These are phyloP conservation scores for Dothidotthia symphoricarpi DNA, from an alignment of 2,329 filamentous ascomycete genomes.

Conservation along the genomic window DNA sequence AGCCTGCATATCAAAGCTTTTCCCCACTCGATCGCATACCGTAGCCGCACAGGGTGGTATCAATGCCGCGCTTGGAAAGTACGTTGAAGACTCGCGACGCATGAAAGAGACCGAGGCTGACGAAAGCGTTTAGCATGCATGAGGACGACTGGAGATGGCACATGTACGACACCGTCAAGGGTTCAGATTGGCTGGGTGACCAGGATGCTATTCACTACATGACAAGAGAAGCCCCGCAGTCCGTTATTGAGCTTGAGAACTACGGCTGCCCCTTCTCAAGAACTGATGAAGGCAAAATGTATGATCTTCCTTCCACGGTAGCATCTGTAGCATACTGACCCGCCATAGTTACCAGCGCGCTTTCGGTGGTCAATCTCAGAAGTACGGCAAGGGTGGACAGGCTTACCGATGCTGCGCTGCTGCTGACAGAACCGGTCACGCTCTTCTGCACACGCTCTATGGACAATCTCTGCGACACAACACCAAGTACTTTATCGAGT, in stretches of 20 bases:
- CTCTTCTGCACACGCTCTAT: slow-evolving; percentile 96
- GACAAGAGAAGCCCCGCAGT: slow-evolving; percentile 89
- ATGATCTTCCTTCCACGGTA: slow-evolving; percentile 19
- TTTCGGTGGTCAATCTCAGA: slow-evolving; percentile 94
- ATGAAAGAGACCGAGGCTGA: slow-evolving; percentile 18
- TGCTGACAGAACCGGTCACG: slow-evolving; percentile 94
- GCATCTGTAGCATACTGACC: slow-evolving; percentile 7
- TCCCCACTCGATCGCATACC: slow-evolving; percentile 81
- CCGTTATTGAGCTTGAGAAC: slow-evolving; percentile 92
- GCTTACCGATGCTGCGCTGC: slow-evolving; percentile 97
- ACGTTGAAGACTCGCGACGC: slow-evolving; percentile 17
- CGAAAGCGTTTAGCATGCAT: slow-evolving; percentile 66
- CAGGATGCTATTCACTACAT: slow-evolving; percentile 99
- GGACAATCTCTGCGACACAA: slow-evolving; percentile 96
- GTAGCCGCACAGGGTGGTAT: slow-evolving; percentile 76
- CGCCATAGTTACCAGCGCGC: slow-evolving; percentile 82
- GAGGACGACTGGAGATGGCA: slow-evolving; percentile 99
- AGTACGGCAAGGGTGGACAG: slow-evolving; percentile 95
- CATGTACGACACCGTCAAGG: slow-evolving; percentile 99
- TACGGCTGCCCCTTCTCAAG: slow-evolving; percentile 96
- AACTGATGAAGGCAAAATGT: slow-evolving; percentile 96
- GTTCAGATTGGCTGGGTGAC: slow-evolving; percentile 95
- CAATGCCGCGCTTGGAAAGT: slow-evolving; percentile 82
- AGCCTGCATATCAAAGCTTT: slow-evolving; percentile 81
- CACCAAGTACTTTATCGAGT: slow-evolving; percentile 99